Evolutionary conservation across 2,329 filamentous ascomycete species (phyloP), one percentile per base, ranked within the genome.

Genomic region (Monilinia laxa): DNA sequence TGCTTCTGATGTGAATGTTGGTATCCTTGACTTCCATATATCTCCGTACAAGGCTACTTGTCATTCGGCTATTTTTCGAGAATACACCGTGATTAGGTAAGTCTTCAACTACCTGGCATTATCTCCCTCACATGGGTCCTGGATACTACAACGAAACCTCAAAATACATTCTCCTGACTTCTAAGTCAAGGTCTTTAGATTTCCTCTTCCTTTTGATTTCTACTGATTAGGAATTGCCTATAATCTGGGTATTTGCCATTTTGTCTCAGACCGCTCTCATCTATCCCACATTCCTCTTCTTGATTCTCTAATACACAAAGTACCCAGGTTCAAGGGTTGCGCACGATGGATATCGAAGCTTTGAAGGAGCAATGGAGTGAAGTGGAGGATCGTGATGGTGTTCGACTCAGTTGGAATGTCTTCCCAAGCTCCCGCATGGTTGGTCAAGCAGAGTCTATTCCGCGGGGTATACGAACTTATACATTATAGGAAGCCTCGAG

Each of bases 341-440:
- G 65, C 65, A 52, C 54, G 45, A 75, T 75, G 74, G 73, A 75
- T 72, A 72, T 75, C 42, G 74, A 75, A 62, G 67, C 70, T 53
- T 68, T 75, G 60, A 75, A 75, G 69, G 74, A 75, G 67, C 73
- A 76, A 69, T 76, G 74, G 74, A 75, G 73, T 28, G 93, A 97
- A 79, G 89, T 96, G 68, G 95, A 99, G 82, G 95, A 99, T 77
- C 89, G 92, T 73, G 95, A 99, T 87, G 95, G 95, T 69, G 87
- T 98, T 76, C 89, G 95, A 70, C 85, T 99, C 72, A 97, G 94
- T 81, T 99, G 95, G 95, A 99, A 99, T 78, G 96, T 96, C 69
- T 96, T 99, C 76, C 95, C 95, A 60, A 97, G 93, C 82, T 94
- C 94, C 76, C 92, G 95, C 78, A 97, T 99, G 93, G 93, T 92